Base-by-base conservation (phyloP, 306 rosid species). In the Lathyrus tuberosus region DNA sequence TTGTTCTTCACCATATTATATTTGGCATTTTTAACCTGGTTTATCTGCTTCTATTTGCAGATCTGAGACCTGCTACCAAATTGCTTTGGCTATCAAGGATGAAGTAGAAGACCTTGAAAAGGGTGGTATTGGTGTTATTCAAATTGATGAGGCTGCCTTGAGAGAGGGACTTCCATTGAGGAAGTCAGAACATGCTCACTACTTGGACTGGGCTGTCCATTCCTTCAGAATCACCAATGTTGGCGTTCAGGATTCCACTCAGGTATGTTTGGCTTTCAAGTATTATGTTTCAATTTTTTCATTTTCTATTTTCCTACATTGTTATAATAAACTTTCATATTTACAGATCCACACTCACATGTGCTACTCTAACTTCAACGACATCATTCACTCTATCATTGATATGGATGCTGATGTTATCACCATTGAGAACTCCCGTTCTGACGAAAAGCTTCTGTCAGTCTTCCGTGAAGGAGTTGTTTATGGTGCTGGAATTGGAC, bases 391-490 rank as follows among this genome's bases (percentile, higher is more conserved):
- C 83, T 91, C 97, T 0, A 91, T 91, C 78, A 91, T 91, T 4
- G 81, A 91, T 42, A 91, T 91, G 97, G 97, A 91, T 64, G 97
- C 97, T 8, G 97, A 91, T 44, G 97, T 91, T 51, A 91, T 91
- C 83, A 91, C 97, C 71, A 91, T 91, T 47, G 97, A 91, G 93
- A 91, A 91, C 81, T 91, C 97, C 11, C 92, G 97, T 12, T 91
- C 97, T 0, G 97, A 91, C 51, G 97, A 91, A 80, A 91, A 91
- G 87, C 97, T 91, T 14, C 79, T 91, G 51, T 88, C 97, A 0
- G 97, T 91, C n/a, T 91, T 91, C 97, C 97, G 97, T 1, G 97
- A 88, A 77, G 97, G 97, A 72, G 97, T 91, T 43, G 88, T 86
- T 86, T 91, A 91, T 10, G 97, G 97, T 61, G 97, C 97, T 60